Conservation (phyloP, 495 filamentous ascomycete species). For the Lasiosphaeria ovina region DNA sequence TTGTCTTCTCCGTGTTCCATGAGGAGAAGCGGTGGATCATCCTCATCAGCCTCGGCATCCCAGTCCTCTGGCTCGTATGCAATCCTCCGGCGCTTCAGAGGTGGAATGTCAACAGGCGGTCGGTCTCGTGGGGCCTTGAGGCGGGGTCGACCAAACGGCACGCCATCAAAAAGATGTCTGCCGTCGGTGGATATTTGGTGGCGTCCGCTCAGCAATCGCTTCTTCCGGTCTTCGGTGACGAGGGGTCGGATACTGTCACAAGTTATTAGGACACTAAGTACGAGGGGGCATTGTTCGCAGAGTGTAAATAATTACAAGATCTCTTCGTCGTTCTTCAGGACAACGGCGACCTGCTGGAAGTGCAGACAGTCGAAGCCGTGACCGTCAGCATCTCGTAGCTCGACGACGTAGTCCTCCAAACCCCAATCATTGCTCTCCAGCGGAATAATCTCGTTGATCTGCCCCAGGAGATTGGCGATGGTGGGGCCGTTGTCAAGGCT, state of each 20-base stretch:
- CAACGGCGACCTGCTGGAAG: constrained; percentile 66
- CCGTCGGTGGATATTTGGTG: constrained; percentile 80
- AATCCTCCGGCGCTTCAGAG: constrained; percentile 67
- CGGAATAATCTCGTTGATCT: constrained; percentile 78
- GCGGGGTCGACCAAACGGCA: constrained; percentile 78
- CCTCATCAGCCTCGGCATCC: constrained; percentile 14
- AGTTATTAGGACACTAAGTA: neutral
- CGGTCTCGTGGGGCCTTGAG: constrained; percentile 57
- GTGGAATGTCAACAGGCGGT: constrained; percentile 71
- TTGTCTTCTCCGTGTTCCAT: constrained; percentile 38
- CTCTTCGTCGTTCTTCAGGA: constrained; percentile 81
- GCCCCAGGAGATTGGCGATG: constrained; percentile 76
- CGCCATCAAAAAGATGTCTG: constrained; percentile 82
- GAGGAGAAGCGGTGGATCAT: constrained; percentile 34
- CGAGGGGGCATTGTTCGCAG: neutral
- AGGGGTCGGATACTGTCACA: constrained; percentile 65
- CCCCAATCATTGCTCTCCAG: constrained; percentile 84
- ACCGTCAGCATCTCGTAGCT: constrained; percentile 55
- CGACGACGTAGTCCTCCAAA: constrained; percentile 88
- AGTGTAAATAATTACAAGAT: neutral
- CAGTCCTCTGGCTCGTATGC: constrained; percentile 38
- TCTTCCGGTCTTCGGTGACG: constrained; percentile 68
- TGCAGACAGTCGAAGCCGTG: constrained; percentile 85
- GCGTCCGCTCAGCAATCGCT: constrained; percentile 73
- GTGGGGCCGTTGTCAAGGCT: constrained; percentile 58